phyloP scores from a whole-genome alignment of 148 eudicot genomes.

The Rhododendron henanense region DNA sequence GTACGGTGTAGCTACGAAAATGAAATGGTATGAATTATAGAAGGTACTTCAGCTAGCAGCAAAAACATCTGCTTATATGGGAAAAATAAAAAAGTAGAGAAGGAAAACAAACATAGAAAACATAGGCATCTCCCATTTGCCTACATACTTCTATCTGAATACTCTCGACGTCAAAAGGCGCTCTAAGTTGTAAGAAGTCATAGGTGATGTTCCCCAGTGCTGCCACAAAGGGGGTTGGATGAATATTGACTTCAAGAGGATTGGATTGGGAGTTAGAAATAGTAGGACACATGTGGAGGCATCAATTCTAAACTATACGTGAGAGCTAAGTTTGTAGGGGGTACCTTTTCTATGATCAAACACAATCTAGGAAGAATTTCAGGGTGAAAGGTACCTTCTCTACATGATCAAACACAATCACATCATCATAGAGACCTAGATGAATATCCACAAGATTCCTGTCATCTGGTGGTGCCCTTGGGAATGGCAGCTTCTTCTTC shows the following conservation, averaged over 20 bases:
- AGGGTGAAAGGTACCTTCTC: conserved; percentile 36
- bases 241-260: background rate
- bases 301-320: background rate
- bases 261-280: conserved; percentile 1
- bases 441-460: conserved; percentile 49
- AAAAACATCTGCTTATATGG: background rate
- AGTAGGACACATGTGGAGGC: background rate
- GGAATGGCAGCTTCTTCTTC: conserved; percentile 46
- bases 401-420: conserved; percentile 53
- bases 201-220: background rate
- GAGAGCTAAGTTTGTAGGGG: background rate
- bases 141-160: background rate
- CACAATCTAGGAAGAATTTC: conserved; percentile 14
- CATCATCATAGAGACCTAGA: conserved; percentile 52
- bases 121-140: background rate
- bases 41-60: background rate
- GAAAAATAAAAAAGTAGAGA: background rate
- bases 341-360: conserved; percentile 53
- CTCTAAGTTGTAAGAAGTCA: background rate
- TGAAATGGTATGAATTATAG: background rate
- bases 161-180: background rate
- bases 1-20: background rate
- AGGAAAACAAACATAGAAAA: background rate
- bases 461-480: conserved; percentile 46
- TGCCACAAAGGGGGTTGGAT: background rate